phyloP scores from a whole-genome alignment of 2,329 filamentous ascomycete species.

The Tolypocladium sp. region DNA sequence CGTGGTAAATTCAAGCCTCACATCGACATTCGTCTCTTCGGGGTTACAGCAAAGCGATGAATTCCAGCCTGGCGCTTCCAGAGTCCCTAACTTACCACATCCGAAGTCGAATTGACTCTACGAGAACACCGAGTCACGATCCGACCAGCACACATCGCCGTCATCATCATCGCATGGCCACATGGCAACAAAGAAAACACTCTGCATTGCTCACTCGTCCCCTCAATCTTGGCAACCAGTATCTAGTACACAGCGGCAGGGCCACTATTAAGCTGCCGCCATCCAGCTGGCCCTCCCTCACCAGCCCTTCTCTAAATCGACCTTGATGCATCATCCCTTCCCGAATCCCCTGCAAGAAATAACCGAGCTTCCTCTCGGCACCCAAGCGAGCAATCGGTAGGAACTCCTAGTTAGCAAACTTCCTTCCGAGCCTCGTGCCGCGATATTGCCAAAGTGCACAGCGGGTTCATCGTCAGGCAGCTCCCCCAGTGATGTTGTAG shows the following conservation, averaged over 20 bases:
- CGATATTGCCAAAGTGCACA: neutral
- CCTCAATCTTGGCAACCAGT: conserved; percentile 5
- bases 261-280: conserved; percentile 4
- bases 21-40: too few relatives aligned
- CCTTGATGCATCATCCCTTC: neutral
- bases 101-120: too few relatives aligned
- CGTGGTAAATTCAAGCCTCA: too few relatives aligned
- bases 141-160: neutral
- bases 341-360: neutral
- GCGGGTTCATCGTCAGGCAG: neutral
- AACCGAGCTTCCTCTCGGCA: neutral
- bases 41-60: too few relatives aligned
- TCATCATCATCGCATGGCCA: neutral
- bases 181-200: conserved; percentile 1
- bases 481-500: neutral
- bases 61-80: neutral
- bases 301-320: neutral
- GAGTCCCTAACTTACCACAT: too few relatives aligned
- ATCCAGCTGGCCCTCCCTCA: neutral
- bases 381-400: neutral
- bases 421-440: neutral
- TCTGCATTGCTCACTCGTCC: conserved; percentile 5
- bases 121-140: neutral
- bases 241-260: conserved; percentile 16
- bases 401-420: neutral